phyloP scores from a whole-genome alignment of 2,329 filamentous ascomycete species.

The Sordariomycetes sp. region DNA sequence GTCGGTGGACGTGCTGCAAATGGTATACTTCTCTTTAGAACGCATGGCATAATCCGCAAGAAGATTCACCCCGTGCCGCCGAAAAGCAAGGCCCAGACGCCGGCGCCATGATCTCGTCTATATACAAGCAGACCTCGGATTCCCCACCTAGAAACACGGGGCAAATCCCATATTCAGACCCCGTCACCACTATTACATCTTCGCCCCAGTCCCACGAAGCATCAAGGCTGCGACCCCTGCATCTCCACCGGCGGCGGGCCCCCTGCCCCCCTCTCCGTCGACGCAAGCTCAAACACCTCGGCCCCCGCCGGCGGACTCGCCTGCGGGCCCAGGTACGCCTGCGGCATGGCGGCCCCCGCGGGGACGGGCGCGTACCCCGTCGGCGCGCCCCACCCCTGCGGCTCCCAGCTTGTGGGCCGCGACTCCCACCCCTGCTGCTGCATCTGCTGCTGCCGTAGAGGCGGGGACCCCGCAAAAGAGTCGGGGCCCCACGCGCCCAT shows the following conservation, averaged over 20 bases:
- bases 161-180: neutral
- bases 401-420: neutral
- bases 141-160: neutral
- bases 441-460: neutral
- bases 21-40: too few species aligned
- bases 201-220: neutral
- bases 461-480: neutral
- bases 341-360: neutral
- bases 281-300: slow-evolving; percentile 2
- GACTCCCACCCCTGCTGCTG: neutral
- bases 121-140: neutral
- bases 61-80: neutral
- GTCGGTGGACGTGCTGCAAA: too few species aligned
- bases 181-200: neutral
- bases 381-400: neutral
- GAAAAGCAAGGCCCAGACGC: neutral
- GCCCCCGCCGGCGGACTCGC: neutral
- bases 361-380: neutral
- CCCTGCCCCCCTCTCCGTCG: neutral
- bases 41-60: neutral
- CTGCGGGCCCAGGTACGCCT: neutral
- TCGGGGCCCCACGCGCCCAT: slow-evolving; percentile 1
- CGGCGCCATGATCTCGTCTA: neutral
- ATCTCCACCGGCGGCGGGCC: neutral
- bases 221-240: neutral